Evolutionary conservation across 2,329 filamentous ascomycete species (phyloP).

Genomic region (Colletotrichum chrysophilum): DNA sequence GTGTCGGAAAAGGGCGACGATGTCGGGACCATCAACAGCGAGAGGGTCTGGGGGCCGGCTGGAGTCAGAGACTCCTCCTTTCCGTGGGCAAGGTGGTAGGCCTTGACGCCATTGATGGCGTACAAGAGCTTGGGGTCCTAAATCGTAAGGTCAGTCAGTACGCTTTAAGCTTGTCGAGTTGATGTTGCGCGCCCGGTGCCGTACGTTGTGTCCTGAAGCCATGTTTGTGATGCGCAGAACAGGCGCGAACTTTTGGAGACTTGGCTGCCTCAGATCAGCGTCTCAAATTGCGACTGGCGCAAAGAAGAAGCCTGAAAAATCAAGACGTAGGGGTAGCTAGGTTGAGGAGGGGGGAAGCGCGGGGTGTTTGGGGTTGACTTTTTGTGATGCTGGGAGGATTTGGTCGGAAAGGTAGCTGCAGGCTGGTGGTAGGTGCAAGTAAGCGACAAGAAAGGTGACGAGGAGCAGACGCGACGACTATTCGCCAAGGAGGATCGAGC

Average conservation of each 20-base stretch:
- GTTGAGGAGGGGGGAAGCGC: neutral
- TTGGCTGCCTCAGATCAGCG: neutral
- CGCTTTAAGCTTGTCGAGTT: neutral
- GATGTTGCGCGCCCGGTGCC: constrained; percentile 11
- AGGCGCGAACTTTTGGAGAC: neutral
- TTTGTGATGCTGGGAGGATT: neutral
- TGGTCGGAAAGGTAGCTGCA: neutral
- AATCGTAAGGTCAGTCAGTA: neutral
- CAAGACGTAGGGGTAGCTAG: neutral
- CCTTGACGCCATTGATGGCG: constrained; percentile 83
- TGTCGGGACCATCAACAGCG: constrained; percentile 94
- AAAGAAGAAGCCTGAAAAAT: neutral
- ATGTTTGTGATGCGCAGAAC: constrained; percentile 30
- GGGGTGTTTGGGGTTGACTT: neutral
- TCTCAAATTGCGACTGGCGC: neutral
- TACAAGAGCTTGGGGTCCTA: constrained; percentile 71
- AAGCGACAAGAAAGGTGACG: constrained; percentile 10
- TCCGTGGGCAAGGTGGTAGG: constrained; percentile 90
- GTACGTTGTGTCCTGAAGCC: constrained; percentile 51
- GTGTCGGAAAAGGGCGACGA: constrained; percentile 71
- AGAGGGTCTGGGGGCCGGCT: constrained; percentile 87
- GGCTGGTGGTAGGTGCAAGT: neutral
- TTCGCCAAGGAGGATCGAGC: neutral
- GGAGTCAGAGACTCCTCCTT: constrained; percentile 82
- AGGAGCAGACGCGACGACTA: constrained; percentile 2